phyloP scores from a whole-genome alignment of 108 stramenopile genomes.

The Epithemia pelagica region DNA sequence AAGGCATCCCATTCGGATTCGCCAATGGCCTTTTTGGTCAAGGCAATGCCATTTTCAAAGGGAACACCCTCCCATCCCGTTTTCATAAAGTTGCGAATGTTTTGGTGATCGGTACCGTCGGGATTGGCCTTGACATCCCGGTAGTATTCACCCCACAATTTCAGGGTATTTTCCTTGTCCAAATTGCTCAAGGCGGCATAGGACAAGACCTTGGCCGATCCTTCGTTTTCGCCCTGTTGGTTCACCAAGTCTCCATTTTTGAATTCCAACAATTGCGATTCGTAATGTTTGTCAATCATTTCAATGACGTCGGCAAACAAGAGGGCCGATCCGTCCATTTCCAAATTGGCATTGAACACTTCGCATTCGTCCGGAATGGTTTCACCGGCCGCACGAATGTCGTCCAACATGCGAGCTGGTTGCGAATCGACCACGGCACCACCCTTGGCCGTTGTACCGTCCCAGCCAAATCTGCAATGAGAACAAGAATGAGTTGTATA shows the following conservation, averaged over 20 bases:
- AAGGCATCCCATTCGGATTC: conserved; percentile 69
- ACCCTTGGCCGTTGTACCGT: conserved; percentile 78
- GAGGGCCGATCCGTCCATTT: conserved; percentile 66
- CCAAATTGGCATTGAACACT: conserved; percentile 75
- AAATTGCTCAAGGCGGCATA: conserved; percentile 75
- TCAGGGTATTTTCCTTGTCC: conserved; percentile 76
- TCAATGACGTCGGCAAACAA: conserved; percentile 81
- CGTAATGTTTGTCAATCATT: conserved; percentile 72
- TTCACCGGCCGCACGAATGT: conserved; percentile 76
- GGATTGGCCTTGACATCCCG: conserved; percentile 74
- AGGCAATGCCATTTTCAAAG: conserved; percentile 83
- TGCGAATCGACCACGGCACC: conserved; percentile 68
- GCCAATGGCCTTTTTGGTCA: conserved; percentile 68
- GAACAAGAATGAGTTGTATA: too few relatives aligned
- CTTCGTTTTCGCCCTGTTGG: conserved; percentile 77
- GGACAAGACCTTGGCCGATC: conserved; percentile 71
- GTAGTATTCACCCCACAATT: conserved; percentile 85
- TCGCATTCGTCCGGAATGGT: conserved; percentile 73
- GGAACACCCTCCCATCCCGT: conserved; percentile 73
- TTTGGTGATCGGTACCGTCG: conserved; percentile 66
- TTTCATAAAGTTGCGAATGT: conserved; percentile 87
- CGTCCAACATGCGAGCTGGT: conserved; percentile 77
- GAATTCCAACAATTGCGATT: conserved; percentile 67
- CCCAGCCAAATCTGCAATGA: conserved; percentile 65
- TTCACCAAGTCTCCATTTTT: conserved; percentile 80